phyloP scores from a whole-genome alignment of 2,329 filamentous ascomycete genomes.

The Neopestalotiopsis sp. region DNA sequence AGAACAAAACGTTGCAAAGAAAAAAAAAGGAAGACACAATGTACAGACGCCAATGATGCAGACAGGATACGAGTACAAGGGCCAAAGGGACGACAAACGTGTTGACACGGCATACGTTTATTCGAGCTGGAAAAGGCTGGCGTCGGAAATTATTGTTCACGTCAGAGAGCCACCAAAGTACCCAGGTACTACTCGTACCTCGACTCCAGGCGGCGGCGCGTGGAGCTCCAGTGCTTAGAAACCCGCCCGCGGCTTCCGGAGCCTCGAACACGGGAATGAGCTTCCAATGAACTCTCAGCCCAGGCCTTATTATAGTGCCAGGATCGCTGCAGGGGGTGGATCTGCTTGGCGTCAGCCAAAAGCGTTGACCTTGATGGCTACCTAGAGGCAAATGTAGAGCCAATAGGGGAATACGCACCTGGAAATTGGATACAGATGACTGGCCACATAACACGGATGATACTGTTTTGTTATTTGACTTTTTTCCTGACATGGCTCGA shows the following conservation, averaged over 20 bases:
- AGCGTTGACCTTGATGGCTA: constrained; percentile 6
- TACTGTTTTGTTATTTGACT: too few relatives aligned
- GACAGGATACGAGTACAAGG: neutral
- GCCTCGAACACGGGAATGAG: neutral
- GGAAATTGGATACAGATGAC: too few relatives aligned
- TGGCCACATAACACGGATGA: too few relatives aligned
- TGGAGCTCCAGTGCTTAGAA: constrained; percentile 3
- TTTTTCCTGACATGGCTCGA: too few relatives aligned
- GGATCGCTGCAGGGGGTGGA: constrained; percentile 8
- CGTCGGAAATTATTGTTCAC: constrained; percentile 11
- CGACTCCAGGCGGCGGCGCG: neutral
- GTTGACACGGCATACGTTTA: constrained; percentile 3
- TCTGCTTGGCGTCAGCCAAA: neutral
- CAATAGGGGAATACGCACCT: neutral
- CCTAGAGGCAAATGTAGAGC: neutral
- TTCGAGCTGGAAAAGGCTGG: neutral
- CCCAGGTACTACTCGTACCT: neutral
- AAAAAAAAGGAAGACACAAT: neutral
- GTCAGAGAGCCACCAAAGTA: neutral
- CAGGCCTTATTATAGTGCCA: neutral
- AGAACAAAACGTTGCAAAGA: neutral
- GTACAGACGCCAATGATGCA: constrained; percentile 5
- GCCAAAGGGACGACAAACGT: neutral
- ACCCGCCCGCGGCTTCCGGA: constrained; percentile 14
- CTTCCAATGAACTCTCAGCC: neutral